These are phyloP conservation scores for Ascosphaera pollenicola DNA, from an alignment of 2,329 filamentous ascomycete species.

Conservation along the genomic window DNA sequence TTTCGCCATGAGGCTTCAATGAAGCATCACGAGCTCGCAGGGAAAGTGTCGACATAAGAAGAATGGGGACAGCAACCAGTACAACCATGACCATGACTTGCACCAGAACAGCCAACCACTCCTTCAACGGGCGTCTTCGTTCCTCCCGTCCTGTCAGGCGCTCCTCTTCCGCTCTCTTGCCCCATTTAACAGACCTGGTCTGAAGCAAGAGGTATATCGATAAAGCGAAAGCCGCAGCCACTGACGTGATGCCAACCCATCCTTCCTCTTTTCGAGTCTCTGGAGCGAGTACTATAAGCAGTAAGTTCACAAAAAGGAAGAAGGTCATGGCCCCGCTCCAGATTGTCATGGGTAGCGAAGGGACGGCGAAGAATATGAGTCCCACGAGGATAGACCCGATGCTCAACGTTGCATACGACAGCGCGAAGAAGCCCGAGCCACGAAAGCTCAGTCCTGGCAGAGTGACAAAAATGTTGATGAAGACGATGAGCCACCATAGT, in stretches of 20 bases:
- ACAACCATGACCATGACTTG: slow-evolving; percentile 50
- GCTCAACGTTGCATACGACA: slow-evolving; percentile 61
- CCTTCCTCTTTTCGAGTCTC: slow-evolving; percentile 64
- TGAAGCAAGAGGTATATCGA: slow-evolving; percentile 57
- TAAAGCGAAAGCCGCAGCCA: slow-evolving; percentile 63
- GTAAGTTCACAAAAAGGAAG: slow-evolving; percentile 50
- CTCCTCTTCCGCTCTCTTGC: slow-evolving; percentile 82
- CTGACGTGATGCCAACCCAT: slow-evolving; percentile 73
- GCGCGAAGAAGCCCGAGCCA: slow-evolving; percentile 82
- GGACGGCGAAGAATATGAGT: slow-evolving; percentile 70
- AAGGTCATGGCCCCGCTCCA: slow-evolving; percentile 44
- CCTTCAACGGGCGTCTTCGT: slow-evolving; percentile 54
- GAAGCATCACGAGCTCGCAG: slow-evolving; percentile 61
- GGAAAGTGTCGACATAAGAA: slow-evolving; percentile 60
- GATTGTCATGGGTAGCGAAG: slow-evolving; percentile 57
- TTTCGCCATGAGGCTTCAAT: slow-evolving; percentile 48
- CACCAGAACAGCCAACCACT: slow-evolving; percentile 64
- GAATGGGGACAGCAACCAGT: slow-evolving; percentile 44
- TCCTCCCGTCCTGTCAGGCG: slow-evolving; percentile 76
- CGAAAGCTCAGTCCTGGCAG: slow-evolving; percentile 68
- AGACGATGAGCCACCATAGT: slow-evolving; percentile 76
- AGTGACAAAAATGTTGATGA: slow-evolving; percentile 81
- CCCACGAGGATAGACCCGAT: slow-evolving; percentile 52
- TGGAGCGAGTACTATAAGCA: slow-evolving; percentile 56
- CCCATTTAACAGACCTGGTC: slow-evolving; percentile 71